These are phyloP conservation scores for Cyberlindnera mississippiensis DNA, from an alignment of 805 yeast species.

Conservation along the genomic window DNA sequence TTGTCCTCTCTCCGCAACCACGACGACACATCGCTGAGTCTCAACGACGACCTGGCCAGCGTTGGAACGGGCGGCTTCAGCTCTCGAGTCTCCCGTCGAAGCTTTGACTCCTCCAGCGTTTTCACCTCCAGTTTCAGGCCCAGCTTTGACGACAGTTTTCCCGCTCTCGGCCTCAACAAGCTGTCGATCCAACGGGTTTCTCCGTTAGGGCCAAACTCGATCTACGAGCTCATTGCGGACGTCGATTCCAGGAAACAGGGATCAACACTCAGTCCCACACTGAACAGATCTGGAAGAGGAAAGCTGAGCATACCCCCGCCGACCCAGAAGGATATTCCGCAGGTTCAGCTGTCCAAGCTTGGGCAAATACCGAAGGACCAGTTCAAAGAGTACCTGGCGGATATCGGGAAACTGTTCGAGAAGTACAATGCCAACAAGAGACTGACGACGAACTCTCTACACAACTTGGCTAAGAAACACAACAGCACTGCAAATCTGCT, in stretches of 20 bases:
- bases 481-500: slow-evolving; percentile 15
- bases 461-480: slow-evolving; percentile 17
- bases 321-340: slow-evolving; percentile 80
- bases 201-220: slow-evolving; percentile 70
- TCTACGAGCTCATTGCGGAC: slow-evolving; percentile 69
- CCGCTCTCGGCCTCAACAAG: slow-evolving; percentile 37
- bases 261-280: slow-evolving; percentile 25
- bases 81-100: slow-evolving; percentile 21
- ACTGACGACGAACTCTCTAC: slow-evolving; percentile 35
- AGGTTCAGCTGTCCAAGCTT: slow-evolving; percentile 58
- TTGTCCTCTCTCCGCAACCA: slow-evolving; percentile 10
- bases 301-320: slow-evolving; percentile 58
- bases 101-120: slow-evolving; percentile 31
- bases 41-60: slow-evolving; percentile 35
- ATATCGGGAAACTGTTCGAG: slow-evolving; percentile 42
- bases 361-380: slow-evolving; percentile 40
- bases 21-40: slow-evolving; percentile 21
- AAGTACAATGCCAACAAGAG: slow-evolving; percentile 40
- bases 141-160: slow-evolving; percentile 33
- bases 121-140: slow-evolving; percentile 29
- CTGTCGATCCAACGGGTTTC: slow-evolving; percentile 39
- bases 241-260: slow-evolving; percentile 40
- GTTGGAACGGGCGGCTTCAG: slow-evolving; percentile 17
- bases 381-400: slow-evolving; percentile 41
- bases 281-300: slow-evolving; percentile 30